Conservation (phyloP, 352 stramenopile genomes). For the Stramenopiles sp. region DNA sequence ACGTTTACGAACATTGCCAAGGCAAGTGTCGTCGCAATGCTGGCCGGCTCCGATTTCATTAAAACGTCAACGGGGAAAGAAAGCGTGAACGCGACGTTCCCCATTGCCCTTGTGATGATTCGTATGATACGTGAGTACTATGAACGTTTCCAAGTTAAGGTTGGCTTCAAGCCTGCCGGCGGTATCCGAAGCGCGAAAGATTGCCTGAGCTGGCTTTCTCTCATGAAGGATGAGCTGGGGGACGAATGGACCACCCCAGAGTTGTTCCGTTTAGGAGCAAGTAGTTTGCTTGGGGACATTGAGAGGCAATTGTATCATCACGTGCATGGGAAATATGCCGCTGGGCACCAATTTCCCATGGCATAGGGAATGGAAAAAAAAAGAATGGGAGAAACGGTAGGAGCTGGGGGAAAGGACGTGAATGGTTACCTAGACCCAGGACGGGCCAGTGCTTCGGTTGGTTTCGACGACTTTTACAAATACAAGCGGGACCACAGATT, state of each 20-base stretch:
- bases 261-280: neutral
- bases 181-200: neutral
- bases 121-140: neutral
- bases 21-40: neutral
- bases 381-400: neutral
- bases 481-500: too few relatives aligned
- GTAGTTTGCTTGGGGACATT: neutral
- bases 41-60: neutral
- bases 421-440: too few relatives aligned
- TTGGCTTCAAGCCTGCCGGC: neutral
- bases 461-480: too few relatives aligned
- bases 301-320: neutral
- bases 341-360: neutral
- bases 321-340: neutral
- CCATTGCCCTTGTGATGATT: neutral
- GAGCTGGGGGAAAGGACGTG: too few relatives aligned
- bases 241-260: neutral
- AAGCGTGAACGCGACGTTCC: neutral
- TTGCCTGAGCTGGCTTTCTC: neutral
- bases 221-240: neutral
- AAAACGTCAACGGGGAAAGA: neutral
- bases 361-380: neutral
- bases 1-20: neutral
- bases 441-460: too few relatives aligned
- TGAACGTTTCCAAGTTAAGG: neutral